phyloP scores from a whole-genome alignment of 1,139 yeast genomes.

The Kodamaea alishanica region DNA sequence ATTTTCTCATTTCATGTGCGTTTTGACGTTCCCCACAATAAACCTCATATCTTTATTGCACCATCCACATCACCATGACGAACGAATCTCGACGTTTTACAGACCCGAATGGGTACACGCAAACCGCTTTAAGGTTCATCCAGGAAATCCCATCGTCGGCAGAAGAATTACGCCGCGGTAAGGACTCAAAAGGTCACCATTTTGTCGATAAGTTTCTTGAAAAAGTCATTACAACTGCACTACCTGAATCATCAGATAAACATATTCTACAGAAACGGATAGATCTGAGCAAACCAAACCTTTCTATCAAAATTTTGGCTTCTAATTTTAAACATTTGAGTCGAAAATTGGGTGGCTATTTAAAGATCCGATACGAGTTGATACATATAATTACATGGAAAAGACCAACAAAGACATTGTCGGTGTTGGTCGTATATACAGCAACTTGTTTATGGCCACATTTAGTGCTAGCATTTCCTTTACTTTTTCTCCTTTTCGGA shows the following conservation, averaged over 20 bases:
- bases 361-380: conserved; percentile 53
- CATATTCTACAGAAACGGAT: conserved; percentile 42
- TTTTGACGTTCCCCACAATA: no score
- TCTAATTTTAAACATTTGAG: conserved; percentile 53
- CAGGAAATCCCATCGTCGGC: conserved; percentile 25
- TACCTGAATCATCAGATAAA: conserved; percentile 47
- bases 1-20: no score
- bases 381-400: conserved; percentile 61
- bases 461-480: conserved; percentile 60
- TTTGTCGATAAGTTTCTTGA: conserved; percentile 59
- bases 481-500: conserved; percentile 52
- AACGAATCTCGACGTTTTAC: no score
- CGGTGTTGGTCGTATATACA: conserved; percentile 51
- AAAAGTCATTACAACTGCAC: conserved; percentile 43
- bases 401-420: conserved; percentile 54
- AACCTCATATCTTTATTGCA: no score
- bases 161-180: conserved; percentile 15
- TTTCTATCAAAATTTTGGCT: conserved; percentile 48
- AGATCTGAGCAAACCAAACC: conserved; percentile 38
- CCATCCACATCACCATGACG: neutral
- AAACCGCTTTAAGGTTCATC: conserved; percentile 7
- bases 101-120: no score
- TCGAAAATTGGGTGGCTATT: conserved; percentile 49
- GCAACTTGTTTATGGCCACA: conserved; percentile 68
- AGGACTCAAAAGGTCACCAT: conserved; percentile 29